A percentile compares a stretch with the other conserved stretches of the same genome.
These are phyloP conservation scores for Ustilago esculenta DNA, from an alignment of 1,284 basidiomycete genomes.

Conservation along the genomic window DNA sequence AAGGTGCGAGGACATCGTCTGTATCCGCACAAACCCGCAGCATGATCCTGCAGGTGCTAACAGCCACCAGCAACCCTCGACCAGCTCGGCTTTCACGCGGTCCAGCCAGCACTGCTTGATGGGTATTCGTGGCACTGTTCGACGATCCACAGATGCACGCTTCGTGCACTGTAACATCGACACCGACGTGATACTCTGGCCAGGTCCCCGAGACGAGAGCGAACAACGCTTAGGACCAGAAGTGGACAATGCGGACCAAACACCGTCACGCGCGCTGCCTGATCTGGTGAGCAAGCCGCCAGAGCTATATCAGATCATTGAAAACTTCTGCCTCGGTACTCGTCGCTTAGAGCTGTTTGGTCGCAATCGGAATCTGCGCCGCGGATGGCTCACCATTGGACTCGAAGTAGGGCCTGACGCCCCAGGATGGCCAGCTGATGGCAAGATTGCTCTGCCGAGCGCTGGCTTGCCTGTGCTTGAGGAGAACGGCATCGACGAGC, in stretches of 20 bases:
- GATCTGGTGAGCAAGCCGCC: conserved; percentile 88
- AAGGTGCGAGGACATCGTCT: conserved; percentile 94
- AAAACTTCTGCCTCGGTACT: conserved; percentile 95
- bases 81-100: conserved; percentile 46
- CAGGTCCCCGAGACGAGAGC: conserved; percentile 74
- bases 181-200: conserved; percentile 96
- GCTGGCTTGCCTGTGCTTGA: conserved; percentile 12
- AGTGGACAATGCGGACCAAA: not conserved
- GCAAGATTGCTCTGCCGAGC: conserved; percentile 7
- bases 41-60: not conserved
- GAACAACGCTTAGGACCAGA: conserved; percentile 23
- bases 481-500: conserved; percentile 2
- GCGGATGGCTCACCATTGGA: conserved; percentile 91
- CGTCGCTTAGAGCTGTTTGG: conserved; percentile 92
- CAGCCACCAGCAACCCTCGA: conserved; percentile 12
- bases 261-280: conserved; percentile 15
- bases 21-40: conserved; percentile 90
- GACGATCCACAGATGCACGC: conserved; percentile 89
- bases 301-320: conserved; percentile 92
- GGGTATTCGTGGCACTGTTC: conserved; percentile 97
- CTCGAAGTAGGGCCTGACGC: conserved; percentile 56
- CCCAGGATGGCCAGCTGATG: conserved; percentile 24
- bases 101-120: conserved; percentile 84
- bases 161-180: conserved; percentile 99
- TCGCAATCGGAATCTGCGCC: conserved; percentile 76